Evolutionary conservation across 441 rosid genomes (phyloP).

Genomic region (Erodium texanum): DNA sequence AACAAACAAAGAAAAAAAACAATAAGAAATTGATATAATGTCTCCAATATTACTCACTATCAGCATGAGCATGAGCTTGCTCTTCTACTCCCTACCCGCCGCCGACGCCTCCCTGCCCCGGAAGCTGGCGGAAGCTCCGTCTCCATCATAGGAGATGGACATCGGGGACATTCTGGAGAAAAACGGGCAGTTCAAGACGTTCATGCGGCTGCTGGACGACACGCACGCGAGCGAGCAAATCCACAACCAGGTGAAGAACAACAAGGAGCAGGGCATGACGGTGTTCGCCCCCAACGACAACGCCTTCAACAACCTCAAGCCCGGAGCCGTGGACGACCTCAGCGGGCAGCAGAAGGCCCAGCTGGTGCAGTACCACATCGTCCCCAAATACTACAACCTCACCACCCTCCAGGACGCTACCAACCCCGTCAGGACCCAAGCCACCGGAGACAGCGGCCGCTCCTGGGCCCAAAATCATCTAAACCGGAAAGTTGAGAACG

Average conservation of each 20-base stretch:
- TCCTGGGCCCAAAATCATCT: background rate
- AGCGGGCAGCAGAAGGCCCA: background rate
- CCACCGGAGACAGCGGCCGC: background rate
- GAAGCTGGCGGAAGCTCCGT: too few species aligned
- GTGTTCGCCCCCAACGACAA: slow-evolving; percentile 1
- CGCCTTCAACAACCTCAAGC: slow-evolving; percentile 2
- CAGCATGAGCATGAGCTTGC: background rate
- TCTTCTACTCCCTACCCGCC: too few species aligned
- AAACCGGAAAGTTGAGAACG: too few species aligned
- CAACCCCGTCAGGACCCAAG: background rate
- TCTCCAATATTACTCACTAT: background rate
- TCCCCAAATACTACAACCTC: slow-evolving; percentile 1
- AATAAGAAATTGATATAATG: background rate
- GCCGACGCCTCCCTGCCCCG: too few species aligned
- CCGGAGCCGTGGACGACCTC: background rate
- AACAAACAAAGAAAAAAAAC: background rate
- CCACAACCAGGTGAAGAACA: background rate
- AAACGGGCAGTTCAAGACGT: background rate
- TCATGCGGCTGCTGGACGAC: background rate
- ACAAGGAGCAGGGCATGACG: background rate
- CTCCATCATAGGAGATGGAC: background rate
- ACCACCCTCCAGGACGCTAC: background rate
- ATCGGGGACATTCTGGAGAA: background rate
- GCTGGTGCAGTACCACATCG: background rate
- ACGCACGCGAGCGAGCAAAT: background rate